Evolutionary conservation across 169 alveolate species (phyloP), one percentile per base, ranked within the genome.

Genomic region (Pseudocohnilembus persalinus): DNA sequence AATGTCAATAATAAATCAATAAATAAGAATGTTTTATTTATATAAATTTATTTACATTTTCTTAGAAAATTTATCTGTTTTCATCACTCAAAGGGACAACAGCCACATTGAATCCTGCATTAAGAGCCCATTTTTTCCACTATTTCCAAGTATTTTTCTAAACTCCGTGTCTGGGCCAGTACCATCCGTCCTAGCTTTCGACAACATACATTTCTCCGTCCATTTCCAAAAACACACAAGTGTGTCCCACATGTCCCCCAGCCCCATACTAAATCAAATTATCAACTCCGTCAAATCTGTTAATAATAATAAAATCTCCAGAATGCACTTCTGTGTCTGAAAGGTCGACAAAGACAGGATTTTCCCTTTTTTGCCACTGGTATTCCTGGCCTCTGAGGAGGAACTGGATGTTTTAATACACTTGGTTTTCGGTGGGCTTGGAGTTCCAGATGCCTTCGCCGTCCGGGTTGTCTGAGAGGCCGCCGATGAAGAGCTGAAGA

Each of bases 221-320:
- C 31, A 93, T 85, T 89, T 96, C 89, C 15, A 95, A 75, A 30
- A 95, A 93, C 0, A 92, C 93, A 34, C 89, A 88, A 28, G 94
- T 77, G 85, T 96, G 98, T 26, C 97, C 97, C 25, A 83, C 65
- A 65, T 85, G 83, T 25, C 93, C 76, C 1, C 98, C 98, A 28
- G 96, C 80, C 28, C 97, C 97, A 83, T 88, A 88, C 94, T 89
- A 91, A 31, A 94, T 96, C 29, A 96, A 75, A 34, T 91, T 92
- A 82, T 94, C 98, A n/a, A 96, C 78, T 28, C 98, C 98, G 84
- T 96, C 98, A 31, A 94, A 83, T 85, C 98, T 85, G n/a, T 90
- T 85, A 30, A 93, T 92, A 27, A 91, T 95, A n/a, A 96, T 65
- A 86, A 92, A 88, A 80, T 94, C 97, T 81, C 98, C 98, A 49